Percentiles rank a stretch among this genome's conserved stretches.
Evolutionary conservation across 73 alveolate genomes (phyloP).

Genomic region (Symbiodinium natans): DNA sequence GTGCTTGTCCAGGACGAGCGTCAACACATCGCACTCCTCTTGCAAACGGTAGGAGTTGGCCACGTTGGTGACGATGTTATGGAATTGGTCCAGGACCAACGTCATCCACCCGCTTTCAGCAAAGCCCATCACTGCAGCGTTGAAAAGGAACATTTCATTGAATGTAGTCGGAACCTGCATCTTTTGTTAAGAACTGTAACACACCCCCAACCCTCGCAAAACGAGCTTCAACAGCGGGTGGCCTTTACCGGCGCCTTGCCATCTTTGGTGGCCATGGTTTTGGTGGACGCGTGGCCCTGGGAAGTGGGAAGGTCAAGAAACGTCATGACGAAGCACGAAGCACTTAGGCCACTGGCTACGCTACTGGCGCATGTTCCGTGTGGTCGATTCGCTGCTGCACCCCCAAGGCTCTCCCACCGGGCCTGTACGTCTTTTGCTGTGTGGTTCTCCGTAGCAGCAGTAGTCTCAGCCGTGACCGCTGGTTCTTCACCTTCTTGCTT

Average conservation of each 20-base stretch:
- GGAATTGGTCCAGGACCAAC: constrained; percentile 84
- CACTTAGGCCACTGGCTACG: too few species aligned
- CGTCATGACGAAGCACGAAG: neutral
- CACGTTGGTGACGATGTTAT: constrained; percentile 93
- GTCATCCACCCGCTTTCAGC: constrained; percentile 76
- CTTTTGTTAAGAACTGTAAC: neutral
- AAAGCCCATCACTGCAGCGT: constrained; percentile 93
- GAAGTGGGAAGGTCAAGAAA: neutral
- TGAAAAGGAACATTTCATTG: constrained; percentile 89
- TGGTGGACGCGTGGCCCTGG: neutral
- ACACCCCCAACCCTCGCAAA: neutral
- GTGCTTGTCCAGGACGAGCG: constrained; percentile 82
- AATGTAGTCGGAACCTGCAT: constrained; percentile 66
- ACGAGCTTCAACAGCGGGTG: neutral
- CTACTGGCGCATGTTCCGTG: too few species aligned
- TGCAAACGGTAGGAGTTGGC: constrained; percentile 91
- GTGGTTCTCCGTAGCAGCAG: neutral
- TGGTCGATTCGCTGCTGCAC: too few species aligned
- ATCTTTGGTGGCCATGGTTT: neutral
- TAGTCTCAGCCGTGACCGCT: neutral
- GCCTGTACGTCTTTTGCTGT: neutral
- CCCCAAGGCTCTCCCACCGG: neutral
- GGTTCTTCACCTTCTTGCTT: neutral
- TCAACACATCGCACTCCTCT: constrained; percentile 86
- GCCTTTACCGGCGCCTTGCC: neutral